Percentiles rank a stretch among this genome's conserved stretches.
phyloP scores from a whole-genome alignment of 2,329 filamentous ascomycete species.

The Fonsecaea erecta region DNA sequence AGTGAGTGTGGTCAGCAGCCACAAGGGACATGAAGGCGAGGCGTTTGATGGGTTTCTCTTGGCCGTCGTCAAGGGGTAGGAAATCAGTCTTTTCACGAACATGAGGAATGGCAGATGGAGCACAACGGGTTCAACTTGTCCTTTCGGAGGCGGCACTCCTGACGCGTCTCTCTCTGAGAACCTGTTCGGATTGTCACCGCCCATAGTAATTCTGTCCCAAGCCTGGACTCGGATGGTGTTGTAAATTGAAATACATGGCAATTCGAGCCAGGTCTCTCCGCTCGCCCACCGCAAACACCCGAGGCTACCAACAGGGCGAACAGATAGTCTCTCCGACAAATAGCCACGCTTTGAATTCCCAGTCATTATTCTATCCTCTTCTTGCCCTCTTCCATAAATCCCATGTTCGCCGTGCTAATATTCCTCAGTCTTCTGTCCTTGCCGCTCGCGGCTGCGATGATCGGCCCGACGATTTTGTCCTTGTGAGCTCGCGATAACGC shows the following conservation, averaged over 20 bases:
- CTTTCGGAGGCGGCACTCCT: not conserved
- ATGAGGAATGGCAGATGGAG: not conserved
- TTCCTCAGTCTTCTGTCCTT: constrained; percentile 72
- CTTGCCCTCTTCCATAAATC: constrained; percentile 94
- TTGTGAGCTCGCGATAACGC: constrained; percentile 81
- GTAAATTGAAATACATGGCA: not conserved
- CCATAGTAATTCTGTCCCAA: not conserved
- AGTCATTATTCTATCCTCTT: constrained; percentile 78
- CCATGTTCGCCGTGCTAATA: constrained; percentile 77
- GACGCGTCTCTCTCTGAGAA: not conserved
- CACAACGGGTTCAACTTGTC: not conserved
- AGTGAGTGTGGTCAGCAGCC: constrained; percentile 49
- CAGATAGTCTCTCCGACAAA: not conserved
- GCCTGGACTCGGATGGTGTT: not conserved
- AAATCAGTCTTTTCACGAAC: not conserved
- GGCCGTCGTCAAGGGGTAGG: constrained; percentile 43
- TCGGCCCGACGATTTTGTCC: constrained; percentile 76
- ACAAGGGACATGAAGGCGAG: constrained; percentile 45
- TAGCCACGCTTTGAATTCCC: not conserved
- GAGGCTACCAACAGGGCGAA: not conserved
- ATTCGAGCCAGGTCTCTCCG: not conserved
- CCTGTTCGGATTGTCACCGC: not conserved
- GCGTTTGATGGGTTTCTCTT: constrained; percentile 54
- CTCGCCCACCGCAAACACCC: not conserved
- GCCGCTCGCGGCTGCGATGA: constrained; percentile 61